A percentile compares a stretch with the other conserved stretches of the same genome.
These are phyloP conservation scores for Physaria fendleri DNA, from an alignment of 345 rosid species.

Conservation along the genomic window DNA sequence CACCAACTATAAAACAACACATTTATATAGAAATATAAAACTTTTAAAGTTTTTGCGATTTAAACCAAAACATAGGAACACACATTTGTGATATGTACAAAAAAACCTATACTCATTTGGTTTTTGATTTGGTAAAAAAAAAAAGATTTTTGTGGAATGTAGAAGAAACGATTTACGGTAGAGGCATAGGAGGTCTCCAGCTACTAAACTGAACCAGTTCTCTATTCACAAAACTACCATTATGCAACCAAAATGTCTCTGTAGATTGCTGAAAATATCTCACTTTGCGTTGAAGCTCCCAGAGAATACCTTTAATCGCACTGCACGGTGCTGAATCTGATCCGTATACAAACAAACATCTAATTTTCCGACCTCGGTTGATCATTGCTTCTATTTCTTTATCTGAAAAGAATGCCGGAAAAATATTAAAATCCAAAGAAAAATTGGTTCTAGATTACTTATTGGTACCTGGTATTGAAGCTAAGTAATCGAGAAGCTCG, in stretches of 20 bases:
- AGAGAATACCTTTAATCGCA: conserved; percentile 69
- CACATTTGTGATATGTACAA: conserved; percentile 20
- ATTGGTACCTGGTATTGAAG: conserved; percentile 60
- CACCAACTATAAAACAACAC: too few species aligned
- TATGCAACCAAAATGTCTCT: conserved; percentile 96
- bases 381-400: conserved; percentile 59
- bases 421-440: neutral
- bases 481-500: conserved; percentile 72
- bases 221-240: conserved; percentile 59
- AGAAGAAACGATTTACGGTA: conserved; percentile 40
- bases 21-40: too few species aligned
- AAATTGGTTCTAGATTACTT: neutral
- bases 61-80: too few species aligned
- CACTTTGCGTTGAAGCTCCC: conserved; percentile 95
- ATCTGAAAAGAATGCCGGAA: conserved; percentile 36
- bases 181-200: conserved; percentile 77
- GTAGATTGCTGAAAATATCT: conserved; percentile 85
- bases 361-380: conserved; percentile 53
- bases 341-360: conserved; percentile 81
- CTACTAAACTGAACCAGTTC: conserved; percentile 57
- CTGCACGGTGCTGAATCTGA: conserved; percentile 64
- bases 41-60: too few species aligned
- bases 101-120: too few species aligned
- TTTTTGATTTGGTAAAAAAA: too few species aligned
- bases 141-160: neutral